phyloP scores from a whole-genome alignment of 2,329 filamentous ascomycete genomes.

The Paecilomyces niveus region DNA sequence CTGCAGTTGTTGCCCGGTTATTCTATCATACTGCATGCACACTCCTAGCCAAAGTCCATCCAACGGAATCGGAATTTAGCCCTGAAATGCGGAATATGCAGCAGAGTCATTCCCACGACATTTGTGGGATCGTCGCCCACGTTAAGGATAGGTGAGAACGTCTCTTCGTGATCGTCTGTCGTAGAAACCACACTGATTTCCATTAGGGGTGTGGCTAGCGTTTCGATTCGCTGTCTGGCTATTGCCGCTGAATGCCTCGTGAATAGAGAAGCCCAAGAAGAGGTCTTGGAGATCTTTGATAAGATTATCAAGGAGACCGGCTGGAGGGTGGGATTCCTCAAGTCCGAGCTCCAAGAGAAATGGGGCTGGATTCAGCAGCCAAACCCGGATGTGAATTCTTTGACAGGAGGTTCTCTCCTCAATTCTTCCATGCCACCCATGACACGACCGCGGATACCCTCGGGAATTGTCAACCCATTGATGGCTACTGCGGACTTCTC shows the following conservation, averaged over 20 bases:
- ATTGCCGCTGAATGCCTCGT: constrained; percentile 69
- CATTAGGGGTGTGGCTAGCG: constrained; percentile 60
- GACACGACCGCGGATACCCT: constrained; percentile 23
- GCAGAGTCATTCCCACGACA: constrained; percentile 69
- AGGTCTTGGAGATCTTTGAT: constrained; percentile 70
- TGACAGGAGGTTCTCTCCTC: constrained; percentile 11
- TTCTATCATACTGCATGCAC: constrained; percentile 87
- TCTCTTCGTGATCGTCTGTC: neutral
- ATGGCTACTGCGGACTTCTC: constrained; percentile 67
- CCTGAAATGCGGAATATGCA: constrained; percentile 65
- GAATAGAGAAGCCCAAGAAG: constrained; percentile 65
- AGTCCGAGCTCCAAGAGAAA: constrained; percentile 62
- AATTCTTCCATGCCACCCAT: constrained; percentile 17
- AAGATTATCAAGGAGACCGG: constrained; percentile 69
- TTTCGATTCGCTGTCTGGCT: constrained; percentile 71
- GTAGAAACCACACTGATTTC: neutral
- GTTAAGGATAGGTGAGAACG: constrained; percentile 60
- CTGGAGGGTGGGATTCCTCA: constrained; percentile 68
- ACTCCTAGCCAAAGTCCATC: constrained; percentile 72
- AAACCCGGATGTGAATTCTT: neutral
- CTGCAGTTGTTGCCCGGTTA: constrained; percentile 72
- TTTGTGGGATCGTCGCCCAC: constrained; percentile 85
- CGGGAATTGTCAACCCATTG: constrained; percentile 61
- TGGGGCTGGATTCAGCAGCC: constrained; percentile 63
- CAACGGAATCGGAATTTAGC: constrained; percentile 52